phyloP scores from a whole-genome alignment of 176 grass and related monocot species.

The Cenchrus americanus region DNA sequence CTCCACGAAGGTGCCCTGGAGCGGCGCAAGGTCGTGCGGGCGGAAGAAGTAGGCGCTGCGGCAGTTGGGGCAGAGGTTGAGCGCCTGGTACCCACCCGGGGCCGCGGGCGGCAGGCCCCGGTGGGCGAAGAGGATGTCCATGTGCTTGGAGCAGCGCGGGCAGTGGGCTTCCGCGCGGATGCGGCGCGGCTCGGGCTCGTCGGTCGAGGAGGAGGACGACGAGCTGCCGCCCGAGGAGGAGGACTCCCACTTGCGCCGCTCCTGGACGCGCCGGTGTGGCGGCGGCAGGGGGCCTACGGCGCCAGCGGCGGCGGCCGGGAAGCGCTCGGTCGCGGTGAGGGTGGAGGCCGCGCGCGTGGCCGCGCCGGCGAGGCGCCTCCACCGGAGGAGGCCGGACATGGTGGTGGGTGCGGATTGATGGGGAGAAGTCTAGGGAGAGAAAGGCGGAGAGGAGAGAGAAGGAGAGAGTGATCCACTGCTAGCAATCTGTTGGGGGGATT shows the following conservation, averaged over 20 bases:
- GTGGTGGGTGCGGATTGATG: constrained; percentile 35
- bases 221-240: constrained; percentile 39
- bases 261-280: constrained; percentile 54
- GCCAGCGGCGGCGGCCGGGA: constrained; percentile 1
- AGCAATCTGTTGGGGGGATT: constrained; percentile 20
- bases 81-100: constrained; percentile 76
- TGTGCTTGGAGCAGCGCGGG: constrained; percentile 96
- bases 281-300: constrained; percentile 34
- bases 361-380: constrained; percentile 65
- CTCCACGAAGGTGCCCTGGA: constrained; percentile 97
- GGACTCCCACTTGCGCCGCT: constrained; percentile 75
- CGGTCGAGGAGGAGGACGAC: constrained; percentile 56
- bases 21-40: constrained; percentile 71
- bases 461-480: background rate
- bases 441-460: background rate
- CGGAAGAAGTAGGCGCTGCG: constrained; percentile 93
- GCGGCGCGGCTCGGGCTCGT: constrained; percentile 73
- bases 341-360: constrained; percentile 64
- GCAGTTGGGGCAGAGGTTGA: constrained; percentile 97
- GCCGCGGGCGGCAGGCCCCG: constrained; percentile 46
- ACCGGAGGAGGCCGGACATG: constrained; percentile 91
- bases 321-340: constrained; percentile 44
- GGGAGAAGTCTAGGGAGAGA: constrained; percentile 3
- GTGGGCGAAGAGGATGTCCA: constrained; percentile 92
- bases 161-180: constrained; percentile 97